Conservation (phyloP, 805 yeast species). For the Priceomyces carsonii region DNA sequence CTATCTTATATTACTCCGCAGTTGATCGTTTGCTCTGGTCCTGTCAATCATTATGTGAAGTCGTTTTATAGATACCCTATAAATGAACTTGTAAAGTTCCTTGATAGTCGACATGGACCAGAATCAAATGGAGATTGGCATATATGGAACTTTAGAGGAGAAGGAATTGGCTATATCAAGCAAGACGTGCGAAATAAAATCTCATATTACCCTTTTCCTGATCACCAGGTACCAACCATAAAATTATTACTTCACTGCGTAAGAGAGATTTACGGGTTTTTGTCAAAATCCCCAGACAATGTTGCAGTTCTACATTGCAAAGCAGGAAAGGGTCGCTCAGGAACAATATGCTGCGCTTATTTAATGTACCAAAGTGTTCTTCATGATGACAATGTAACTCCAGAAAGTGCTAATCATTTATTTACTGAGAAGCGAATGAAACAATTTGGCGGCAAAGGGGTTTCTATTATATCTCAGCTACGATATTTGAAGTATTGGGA, state of each 20-base stretch:
- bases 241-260: constrained; percentile 45
- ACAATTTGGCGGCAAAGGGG: constrained; percentile 58
- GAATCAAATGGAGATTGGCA: constrained; percentile 65
- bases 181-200: constrained; percentile 39
- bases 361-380: constrained; percentile 47
- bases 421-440: constrained; percentile 64
- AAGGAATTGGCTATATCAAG: constrained; percentile 41
- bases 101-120: constrained; percentile 47
- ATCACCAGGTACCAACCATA: constrained; percentile 77
- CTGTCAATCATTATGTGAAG: constrained; percentile 49
- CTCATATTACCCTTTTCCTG: constrained; percentile 60
- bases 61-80: constrained; percentile 54
- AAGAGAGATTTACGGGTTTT: constrained; percentile 44
- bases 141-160: constrained; percentile 71
- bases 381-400: constrained; percentile 2
- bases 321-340: constrained; percentile 92
- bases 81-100: constrained; percentile 48
- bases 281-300: constrained; percentile 32
- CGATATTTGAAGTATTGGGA: constrained; percentile 64
- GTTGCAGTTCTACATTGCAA: constrained; percentile 82
- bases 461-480: constrained; percentile 69
- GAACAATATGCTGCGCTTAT: constrained; percentile 70
- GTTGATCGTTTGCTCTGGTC: constrained; percentile 76
- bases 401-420: constrained; percentile 41
- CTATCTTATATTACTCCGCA: constrained; percentile 65